Percentiles rank a stretch among this genome's conserved stretches.
These are phyloP conservation scores for Leccinum obscurum DNA, from an alignment of 768 basidiomycete genomes.

Conservation along the genomic window DNA sequence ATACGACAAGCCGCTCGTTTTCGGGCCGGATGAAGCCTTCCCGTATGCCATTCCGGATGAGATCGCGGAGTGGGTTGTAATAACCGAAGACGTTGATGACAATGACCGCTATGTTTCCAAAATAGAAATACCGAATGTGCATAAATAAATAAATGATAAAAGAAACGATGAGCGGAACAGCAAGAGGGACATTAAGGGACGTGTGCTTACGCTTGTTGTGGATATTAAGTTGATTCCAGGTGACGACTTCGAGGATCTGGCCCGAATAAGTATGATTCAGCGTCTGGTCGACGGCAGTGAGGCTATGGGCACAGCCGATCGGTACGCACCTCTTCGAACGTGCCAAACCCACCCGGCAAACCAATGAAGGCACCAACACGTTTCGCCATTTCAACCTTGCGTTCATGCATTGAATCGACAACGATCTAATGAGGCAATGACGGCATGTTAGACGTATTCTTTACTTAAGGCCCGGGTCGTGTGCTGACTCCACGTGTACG, in stretches of 20 bases:
- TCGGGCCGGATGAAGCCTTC: conserved; percentile 72
- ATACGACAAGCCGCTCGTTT: conserved; percentile 63
- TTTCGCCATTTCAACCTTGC: conserved; percentile 90
- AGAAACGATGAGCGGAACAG: background rate
- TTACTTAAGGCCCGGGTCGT: background rate
- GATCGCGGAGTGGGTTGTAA: conserved; percentile 77
- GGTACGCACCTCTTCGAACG: conserved; percentile 79
- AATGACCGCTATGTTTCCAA: conserved; percentile 60
- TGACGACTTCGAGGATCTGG: conserved; percentile 86
- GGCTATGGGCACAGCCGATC: background rate
- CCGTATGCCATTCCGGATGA: conserved; percentile 65
- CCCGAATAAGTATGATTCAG: background rate
- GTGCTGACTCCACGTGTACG: conserved; percentile 6
- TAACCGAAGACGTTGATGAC: conserved; percentile 84
- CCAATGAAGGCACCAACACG: conserved; percentile 79
- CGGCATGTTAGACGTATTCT: conserved; percentile 9
- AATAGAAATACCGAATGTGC: background rate
- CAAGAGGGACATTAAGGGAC: conserved; percentile 5
- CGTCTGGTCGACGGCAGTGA: background rate
- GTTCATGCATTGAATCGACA: conserved; percentile 83
- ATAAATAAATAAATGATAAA: background rate
- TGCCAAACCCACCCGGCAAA: conserved; percentile 92
- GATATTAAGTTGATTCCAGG: conserved; percentile 92
- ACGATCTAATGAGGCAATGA: conserved; percentile 48
- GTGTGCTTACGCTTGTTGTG: conserved; percentile 70